Evolutionary conservation across 2,329 filamentous ascomycete genomes (phyloP).

Genomic region (Aspergillus sp.): DNA sequence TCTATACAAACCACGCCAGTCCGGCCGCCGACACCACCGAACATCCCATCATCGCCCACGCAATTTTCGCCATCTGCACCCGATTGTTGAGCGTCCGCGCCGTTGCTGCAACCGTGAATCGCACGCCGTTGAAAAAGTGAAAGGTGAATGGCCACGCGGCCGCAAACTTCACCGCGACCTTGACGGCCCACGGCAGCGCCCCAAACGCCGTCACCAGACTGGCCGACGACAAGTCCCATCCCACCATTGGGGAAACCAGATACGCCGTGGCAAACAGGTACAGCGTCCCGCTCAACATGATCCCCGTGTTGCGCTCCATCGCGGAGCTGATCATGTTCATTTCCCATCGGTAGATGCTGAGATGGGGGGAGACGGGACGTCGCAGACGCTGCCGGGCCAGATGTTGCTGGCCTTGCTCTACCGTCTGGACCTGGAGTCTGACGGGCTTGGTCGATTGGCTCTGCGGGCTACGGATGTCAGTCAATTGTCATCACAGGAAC

Average conservation of each 20-base stretch:
- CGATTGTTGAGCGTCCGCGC: conserved; percentile 35
- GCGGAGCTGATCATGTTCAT: conserved; percentile 74
- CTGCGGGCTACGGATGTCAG: no score
- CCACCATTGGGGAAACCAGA: conserved; percentile 69
- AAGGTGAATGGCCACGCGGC: conserved; percentile 62
- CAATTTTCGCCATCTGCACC: conserved; percentile 7
- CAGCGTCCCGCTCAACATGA: conserved; percentile 63
- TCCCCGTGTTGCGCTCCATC: conserved; percentile 76
- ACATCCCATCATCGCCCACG: conserved; percentile 15
- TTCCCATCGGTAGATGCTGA: conserved; percentile 75
- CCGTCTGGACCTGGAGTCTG: background rate
- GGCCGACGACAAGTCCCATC: conserved; percentile 60
- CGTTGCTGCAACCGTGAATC: conserved; percentile 64
- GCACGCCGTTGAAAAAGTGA: conserved; percentile 61
- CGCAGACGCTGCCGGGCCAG: conserved; percentile 72
- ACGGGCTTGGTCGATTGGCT: background rate
- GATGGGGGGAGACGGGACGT: conserved; percentile 77
- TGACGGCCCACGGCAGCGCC: conserved; percentile 53
- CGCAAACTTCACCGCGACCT: conserved; percentile 54
- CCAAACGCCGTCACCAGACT: conserved; percentile 60
- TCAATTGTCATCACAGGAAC: no score
- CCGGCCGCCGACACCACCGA: conserved; percentile 5
- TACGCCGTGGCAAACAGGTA: conserved; percentile 77
- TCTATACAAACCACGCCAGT: background rate
- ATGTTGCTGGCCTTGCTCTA: conserved; percentile 12